phyloP scores from a whole-genome alignment of 148 eudicot species.

The Rhododendron williamsianum region DNA sequence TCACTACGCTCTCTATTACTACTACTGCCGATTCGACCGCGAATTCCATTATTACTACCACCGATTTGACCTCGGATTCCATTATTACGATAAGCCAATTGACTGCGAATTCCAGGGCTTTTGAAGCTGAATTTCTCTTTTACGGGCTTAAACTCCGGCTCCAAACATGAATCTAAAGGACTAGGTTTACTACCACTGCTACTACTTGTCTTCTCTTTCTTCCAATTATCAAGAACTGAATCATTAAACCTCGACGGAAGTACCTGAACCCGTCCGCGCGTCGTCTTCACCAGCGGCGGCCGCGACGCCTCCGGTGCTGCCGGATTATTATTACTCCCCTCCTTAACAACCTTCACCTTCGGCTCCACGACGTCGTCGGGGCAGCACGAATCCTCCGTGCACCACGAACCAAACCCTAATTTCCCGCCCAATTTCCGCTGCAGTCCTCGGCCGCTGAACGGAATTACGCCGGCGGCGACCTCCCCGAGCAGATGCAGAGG shows the following conservation, averaged over 20 bases:
- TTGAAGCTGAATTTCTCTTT: conserved; percentile 34
- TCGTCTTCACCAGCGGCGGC: conserved; percentile 79
- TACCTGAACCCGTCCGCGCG: conserved; percentile 89
- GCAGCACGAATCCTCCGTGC: conserved; percentile 29
- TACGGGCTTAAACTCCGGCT: conserved; percentile 24
- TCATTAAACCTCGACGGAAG: conserved; percentile 88
- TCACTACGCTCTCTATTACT: conserved; percentile 20
- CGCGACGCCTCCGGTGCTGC: conserved; percentile 24
- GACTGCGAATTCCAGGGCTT: conserved; percentile 21
- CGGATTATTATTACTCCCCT: conserved; percentile 10
- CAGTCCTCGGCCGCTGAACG: conserved; percentile 34
- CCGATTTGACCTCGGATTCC: neutral
- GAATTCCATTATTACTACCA: conserved; percentile 6
- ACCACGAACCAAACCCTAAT: conserved; percentile 27
- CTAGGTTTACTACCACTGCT: conserved; percentile 23
- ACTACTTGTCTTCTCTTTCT: conserved; percentile 55
- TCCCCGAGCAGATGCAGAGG: conserved; percentile 69
- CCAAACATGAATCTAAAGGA: conserved; percentile 20
- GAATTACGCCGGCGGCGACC: conserved; percentile 69
- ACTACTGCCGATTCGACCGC: conserved; percentile 16
- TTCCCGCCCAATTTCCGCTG: conserved; percentile 25
- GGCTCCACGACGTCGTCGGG: conserved; percentile 24
- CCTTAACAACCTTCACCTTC: conserved; percentile 17
- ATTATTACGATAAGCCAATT: conserved; percentile 9
- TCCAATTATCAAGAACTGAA: conserved; percentile 94